Evolutionary conservation across 2,329 filamentous ascomycete genomes (phyloP), one percentile per base, ranked within the genome.

Genomic region (Fusarium drepaniforme): DNA sequence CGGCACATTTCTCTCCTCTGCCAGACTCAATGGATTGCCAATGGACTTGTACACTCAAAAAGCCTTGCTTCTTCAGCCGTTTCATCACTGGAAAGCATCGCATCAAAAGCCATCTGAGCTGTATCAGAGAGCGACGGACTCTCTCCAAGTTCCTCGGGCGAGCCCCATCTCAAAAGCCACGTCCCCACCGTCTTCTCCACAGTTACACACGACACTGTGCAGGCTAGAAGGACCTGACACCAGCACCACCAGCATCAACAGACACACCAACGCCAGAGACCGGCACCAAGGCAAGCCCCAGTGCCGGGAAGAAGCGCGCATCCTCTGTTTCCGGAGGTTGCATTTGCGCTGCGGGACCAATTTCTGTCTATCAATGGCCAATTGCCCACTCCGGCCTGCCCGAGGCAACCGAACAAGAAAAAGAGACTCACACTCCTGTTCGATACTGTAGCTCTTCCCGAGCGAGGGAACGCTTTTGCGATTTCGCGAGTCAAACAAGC

Each of bases 261-360:
- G 46, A 30, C 46, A 51, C 25, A 64, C 35, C 23, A 37, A 44
- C 42, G 60, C 66, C 64, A 63, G 28, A 71, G 53, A 46, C 68
- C 74, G 63, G 75, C 68, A 72, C 75, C 65, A 73, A 76, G 72
- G 42, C 25, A 51, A 51, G 46, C 46, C 46, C 70, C 72, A 77
- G 71, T 79, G 71, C 73, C 75, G 73, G 75, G 72, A 72, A 72
- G 71, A 79, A 78, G 70, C 75, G 64, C 71, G 61, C 68, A 61
- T 71, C 68, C 61, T 68, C 73, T 79, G 69, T 78, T 78, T 69
- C 77, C 74, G 71, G 69, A 62, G 60, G 59, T 25, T 21, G 44
- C 38, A 49, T 63, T 37, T 38, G 53, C 30, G 33, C 40, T 38
- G 61, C 30, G 33, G 46, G 42, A 33, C 49, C 23, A 30, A 64